Conservation (phyloP, 345 rosid species). For the Passiflora organensis region DNA sequence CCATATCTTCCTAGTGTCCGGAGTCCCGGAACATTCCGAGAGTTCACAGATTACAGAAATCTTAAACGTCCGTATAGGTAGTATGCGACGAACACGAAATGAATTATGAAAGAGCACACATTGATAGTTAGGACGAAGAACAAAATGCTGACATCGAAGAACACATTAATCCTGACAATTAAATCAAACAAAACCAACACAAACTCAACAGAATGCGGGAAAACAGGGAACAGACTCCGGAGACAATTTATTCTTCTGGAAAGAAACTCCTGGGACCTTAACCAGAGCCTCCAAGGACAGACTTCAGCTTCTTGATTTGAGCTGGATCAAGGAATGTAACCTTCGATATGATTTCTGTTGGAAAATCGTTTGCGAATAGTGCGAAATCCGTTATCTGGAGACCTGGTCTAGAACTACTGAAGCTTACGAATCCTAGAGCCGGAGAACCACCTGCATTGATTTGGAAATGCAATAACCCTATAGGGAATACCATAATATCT, state of each 20-base stretch:
- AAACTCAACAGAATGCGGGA: too few species aligned
- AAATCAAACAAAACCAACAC: too few species aligned
- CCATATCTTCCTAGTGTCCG: too few species aligned
- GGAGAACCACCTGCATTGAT: slow-evolving; percentile 41
- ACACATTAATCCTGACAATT: too few species aligned
- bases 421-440: slow-evolving; percentile 53
- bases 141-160: too few species aligned
- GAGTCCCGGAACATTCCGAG: too few species aligned
- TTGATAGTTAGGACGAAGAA: too few species aligned
- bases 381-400: slow-evolving; percentile 70
- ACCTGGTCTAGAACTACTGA: slow-evolving; percentile 68
- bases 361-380: slow-evolving; percentile 56
- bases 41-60: too few species aligned
- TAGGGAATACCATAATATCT: slow-evolving; percentile 72
- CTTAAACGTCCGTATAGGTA: too few species aligned
- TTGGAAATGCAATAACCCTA: slow-evolving; percentile 72
- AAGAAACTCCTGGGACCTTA: slow-evolving; percentile 17
- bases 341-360: slow-evolving; percentile 45
- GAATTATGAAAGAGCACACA: too few species aligned
- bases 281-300: slow-evolving; percentile 75
- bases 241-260: background rate
- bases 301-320: slow-evolving; percentile 77
- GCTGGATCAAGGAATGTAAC: slow-evolving; percentile 63
- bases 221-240: too few species aligned
- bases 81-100: too few species aligned